Conservation (phyloP, 116 monocot genomes). For the Trichopus zeylanicus region DNA sequence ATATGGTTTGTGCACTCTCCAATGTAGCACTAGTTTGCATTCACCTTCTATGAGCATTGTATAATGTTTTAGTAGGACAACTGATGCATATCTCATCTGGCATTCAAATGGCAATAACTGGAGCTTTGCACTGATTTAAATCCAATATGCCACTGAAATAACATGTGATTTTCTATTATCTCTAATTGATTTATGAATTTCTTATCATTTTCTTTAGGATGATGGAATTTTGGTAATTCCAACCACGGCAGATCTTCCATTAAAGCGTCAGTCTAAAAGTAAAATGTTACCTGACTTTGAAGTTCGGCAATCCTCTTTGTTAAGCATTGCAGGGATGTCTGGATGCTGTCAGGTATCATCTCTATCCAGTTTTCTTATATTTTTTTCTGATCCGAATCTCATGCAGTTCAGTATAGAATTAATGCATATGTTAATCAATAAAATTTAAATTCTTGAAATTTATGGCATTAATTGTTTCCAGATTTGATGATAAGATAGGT, state of each 20-base stretch:
- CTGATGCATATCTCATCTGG: no score
- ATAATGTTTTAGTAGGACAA: no score
- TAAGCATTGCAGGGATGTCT: slow-evolving; percentile 82
- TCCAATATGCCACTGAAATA: background rate
- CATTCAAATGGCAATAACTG: no score
- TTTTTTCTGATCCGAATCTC: no score
- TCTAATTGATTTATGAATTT: background rate
- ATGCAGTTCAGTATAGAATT: no score
- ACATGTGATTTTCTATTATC: background rate
- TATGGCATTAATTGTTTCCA: no score
- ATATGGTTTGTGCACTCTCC: no score
- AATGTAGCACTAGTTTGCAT: no score
- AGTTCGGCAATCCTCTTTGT: slow-evolving; percentile 39
- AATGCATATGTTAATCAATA: background rate
- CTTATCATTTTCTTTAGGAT: slow-evolving; percentile 44
- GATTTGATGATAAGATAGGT: background rate
- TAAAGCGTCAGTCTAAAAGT: slow-evolving; percentile 44
- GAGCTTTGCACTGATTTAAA: no score
- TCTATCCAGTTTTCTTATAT: background rate
- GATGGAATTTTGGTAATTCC: slow-evolving; percentile 84
- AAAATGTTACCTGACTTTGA: slow-evolving; percentile 49
- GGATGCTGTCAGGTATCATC: slow-evolving; percentile 85
- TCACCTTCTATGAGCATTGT: no score
- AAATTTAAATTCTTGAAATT: background rate
- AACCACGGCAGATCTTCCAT: slow-evolving; percentile 55